Conservation (phyloP, 345 rosid species). For the Eucalyptus grandis region DNA sequence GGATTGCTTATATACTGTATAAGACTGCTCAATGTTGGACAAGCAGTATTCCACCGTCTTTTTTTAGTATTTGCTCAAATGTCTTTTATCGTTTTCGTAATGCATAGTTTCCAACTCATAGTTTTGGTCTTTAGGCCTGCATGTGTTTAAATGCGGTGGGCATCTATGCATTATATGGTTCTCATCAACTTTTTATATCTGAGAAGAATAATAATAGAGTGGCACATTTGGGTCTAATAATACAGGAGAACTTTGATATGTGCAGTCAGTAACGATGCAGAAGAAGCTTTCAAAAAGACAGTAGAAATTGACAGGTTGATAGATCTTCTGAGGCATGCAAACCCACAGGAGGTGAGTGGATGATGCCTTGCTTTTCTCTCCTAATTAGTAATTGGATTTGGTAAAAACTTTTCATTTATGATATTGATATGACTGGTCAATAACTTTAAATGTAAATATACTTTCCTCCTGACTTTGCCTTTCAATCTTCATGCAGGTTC, state of each 20-base stretch:
- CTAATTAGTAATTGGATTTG: neutral
- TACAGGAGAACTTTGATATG: constrained; percentile 84
- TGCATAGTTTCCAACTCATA: neutral
- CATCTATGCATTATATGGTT: neutral
- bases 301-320: constrained; percentile 77
- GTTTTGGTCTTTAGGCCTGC: neutral
- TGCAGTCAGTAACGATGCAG: constrained; percentile 78
- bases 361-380: neutral
- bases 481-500: constrained; percentile 45
- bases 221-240: constrained; percentile 40
- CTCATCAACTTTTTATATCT: neutral
- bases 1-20: neutral
- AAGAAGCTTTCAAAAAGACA: constrained; percentile 85
- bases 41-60: neutral
- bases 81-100: neutral
- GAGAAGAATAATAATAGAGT: neutral
- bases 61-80: neutral
- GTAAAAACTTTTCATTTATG: neutral
- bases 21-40: neutral
- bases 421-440: neutral
- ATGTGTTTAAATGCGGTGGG: neutral
- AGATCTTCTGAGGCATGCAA: constrained; percentile 65
- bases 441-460: neutral
- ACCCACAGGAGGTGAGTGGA: constrained; percentile 49
- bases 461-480: neutral